Conservation (phyloP, 2,329 filamentous ascomycete species). For the Sporothrix pallida region DNA sequence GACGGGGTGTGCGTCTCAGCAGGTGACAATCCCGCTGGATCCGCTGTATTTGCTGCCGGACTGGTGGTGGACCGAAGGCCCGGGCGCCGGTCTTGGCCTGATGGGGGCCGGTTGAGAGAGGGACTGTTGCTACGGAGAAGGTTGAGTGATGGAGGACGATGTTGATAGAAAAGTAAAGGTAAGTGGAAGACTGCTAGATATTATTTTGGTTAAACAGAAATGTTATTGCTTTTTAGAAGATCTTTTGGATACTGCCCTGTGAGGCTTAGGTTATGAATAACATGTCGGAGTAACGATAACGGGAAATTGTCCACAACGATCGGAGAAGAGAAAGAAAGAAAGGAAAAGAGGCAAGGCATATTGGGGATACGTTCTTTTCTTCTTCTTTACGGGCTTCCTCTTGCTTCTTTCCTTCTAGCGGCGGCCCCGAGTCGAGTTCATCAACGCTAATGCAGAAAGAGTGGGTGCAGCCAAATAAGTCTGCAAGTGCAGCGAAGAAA, state of each 20-base stretch:
- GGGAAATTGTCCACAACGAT: neutral
- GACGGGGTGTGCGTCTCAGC: constrained; percentile 9
- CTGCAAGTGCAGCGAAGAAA: neutral
- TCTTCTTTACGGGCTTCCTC: neutral
- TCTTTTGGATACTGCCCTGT: neutral
- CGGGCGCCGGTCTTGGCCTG: constrained; percentile 16
- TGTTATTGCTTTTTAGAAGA: too few species aligned
- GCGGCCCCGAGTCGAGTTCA: constrained; percentile 2
- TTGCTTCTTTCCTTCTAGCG: constrained; percentile 3
- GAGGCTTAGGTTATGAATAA: neutral
- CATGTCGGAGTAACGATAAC: neutral
- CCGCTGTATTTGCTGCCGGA: constrained; percentile 31
- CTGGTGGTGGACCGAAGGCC: constrained; percentile 33
- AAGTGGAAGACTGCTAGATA: too few species aligned
- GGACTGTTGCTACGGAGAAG: too few species aligned
- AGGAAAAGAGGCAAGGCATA: neutral
- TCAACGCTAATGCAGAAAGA: neutral
- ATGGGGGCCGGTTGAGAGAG: neutral
- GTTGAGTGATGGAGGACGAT: too few species aligned
- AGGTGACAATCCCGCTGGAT: constrained; percentile 28
- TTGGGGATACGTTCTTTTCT: neutral
- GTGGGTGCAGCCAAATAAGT: neutral
- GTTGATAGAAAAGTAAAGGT: too few species aligned
- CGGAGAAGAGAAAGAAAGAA: neutral
- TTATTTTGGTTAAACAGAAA: too few species aligned